phyloP scores from a whole-genome alignment of 768 basidiomycete species.

The Tephrocybe sp. region DNA sequence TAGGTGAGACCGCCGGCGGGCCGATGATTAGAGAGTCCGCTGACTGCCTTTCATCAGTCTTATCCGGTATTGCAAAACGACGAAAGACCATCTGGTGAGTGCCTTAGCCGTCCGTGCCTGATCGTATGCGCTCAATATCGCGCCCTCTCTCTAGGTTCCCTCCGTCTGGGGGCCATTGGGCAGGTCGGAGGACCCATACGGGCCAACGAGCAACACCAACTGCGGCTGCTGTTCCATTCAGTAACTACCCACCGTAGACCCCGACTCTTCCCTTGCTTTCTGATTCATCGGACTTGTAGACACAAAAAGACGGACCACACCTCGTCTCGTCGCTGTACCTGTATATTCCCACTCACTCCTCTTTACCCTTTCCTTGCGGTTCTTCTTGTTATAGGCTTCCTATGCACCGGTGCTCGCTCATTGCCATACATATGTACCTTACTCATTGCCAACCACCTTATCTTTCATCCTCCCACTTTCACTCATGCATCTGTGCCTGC shows the following conservation, averaged over 20 bases:
- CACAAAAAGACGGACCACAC: slow-evolving; percentile 15
- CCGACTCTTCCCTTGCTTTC: not conserved
- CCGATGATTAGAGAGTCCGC: slow-evolving; percentile 2
- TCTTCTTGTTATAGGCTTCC: slow-evolving; percentile 12
- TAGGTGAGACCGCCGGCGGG: slow-evolving; percentile 53
- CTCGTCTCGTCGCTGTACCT: slow-evolving; percentile 14
- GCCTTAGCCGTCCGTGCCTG: not conserved
- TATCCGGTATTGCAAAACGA: slow-evolving; percentile 92
- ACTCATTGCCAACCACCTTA: slow-evolving; percentile 1
- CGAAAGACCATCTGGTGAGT: slow-evolving; percentile 73
- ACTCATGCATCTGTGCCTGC: no score
- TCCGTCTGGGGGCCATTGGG: slow-evolving; percentile 97
- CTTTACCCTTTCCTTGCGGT: not conserved
- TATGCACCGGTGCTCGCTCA: slow-evolving; percentile 14
- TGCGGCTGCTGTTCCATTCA: slow-evolving; percentile 61
- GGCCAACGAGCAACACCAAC: slow-evolving; percentile 57
- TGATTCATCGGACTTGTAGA: slow-evolving; percentile 20
- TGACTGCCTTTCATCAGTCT: slow-evolving; percentile 51
- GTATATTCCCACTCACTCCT: slow-evolving; percentile 6
- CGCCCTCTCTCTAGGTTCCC: slow-evolving; percentile 61
- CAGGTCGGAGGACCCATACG: slow-evolving; percentile 91
- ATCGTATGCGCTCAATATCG: not conserved
- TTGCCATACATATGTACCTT: slow-evolving; percentile 14
- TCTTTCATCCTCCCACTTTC: not conserved
- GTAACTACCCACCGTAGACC: slow-evolving; percentile 27